A percentile compares a stretch with the other conserved stretches of the same genome.
Conservation (phyloP, 345 rosid genomes). For the Eucalyptus cloeziana region DNA sequence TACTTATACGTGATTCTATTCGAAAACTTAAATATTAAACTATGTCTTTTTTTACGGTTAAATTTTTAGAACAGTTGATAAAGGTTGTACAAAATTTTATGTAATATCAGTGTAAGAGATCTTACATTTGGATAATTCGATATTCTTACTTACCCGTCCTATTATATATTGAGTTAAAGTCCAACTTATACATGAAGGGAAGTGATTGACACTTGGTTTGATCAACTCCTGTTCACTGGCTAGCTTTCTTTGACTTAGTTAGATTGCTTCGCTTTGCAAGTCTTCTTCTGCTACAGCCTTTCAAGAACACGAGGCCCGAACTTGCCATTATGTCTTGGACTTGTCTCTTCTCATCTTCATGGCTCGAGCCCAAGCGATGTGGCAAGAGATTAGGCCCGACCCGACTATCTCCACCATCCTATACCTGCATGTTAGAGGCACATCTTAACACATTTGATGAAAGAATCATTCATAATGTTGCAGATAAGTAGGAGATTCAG, state of each 20-base stretch:
- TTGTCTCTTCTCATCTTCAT: neutral
- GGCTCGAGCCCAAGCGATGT: neutral
- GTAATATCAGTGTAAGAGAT: neutral
- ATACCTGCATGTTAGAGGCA: neutral
- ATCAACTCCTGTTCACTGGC: neutral
- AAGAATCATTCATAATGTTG: neutral
- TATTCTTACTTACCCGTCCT: neutral
- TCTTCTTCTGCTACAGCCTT: neutral
- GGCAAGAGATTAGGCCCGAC: neutral
- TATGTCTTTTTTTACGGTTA: fast-evolving
- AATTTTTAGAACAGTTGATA: neutral
- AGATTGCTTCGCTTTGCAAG: neutral
- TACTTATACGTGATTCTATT: neutral
- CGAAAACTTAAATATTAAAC: neutral
- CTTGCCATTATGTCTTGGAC: neutral
- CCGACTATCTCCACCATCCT: neutral
- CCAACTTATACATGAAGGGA: neutral
- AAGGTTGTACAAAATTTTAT: neutral
- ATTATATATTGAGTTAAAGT: neutral
- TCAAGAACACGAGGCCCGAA: neutral
- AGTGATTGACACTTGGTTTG: neutral
- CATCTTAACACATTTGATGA: neutral
- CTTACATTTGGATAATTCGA: neutral
- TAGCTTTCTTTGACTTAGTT: neutral
- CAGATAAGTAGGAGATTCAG: neutral